A percentile compares a stretch with the other conserved stretches of the same genome.
Conservation (phyloP, 768 basidiomycete species). For the Hericium rajendrae region DNA sequence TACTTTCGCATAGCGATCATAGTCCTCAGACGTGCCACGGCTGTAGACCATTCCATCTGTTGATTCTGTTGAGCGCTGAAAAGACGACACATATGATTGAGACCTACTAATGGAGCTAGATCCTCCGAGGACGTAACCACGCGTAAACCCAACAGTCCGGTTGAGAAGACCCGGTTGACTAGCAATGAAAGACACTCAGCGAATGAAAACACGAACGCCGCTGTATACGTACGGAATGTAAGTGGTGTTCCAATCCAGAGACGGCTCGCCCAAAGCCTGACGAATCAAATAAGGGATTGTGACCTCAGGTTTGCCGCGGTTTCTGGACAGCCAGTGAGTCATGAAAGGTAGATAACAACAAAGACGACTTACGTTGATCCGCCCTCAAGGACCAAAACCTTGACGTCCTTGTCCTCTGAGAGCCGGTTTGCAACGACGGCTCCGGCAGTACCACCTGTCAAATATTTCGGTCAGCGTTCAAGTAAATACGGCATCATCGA, state of each 20-base stretch:
- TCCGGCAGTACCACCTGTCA: constrained; percentile 10
- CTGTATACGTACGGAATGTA: constrained; percentile 2
- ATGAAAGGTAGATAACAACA: neutral
- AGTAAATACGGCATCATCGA: neutral
- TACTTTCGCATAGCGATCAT: constrained; percentile 8
- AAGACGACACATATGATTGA: neutral
- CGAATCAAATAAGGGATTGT: neutral
- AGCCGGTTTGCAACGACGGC: constrained; percentile 15
- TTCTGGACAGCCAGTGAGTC: neutral
- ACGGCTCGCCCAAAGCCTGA: neutral
- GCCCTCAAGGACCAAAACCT: constrained; percentile 14
- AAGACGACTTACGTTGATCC: constrained; percentile 1
- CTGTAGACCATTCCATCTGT: constrained; percentile 14
- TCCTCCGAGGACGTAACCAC: constrained; percentile 8
- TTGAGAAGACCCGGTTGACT: neutral
- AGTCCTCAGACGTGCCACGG: constrained; percentile 14
- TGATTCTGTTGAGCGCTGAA: neutral
- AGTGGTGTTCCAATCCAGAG: constrained; percentile 16
- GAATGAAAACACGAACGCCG: neutral
- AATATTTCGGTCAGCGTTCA: too few species aligned
- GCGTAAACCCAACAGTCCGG: neutral
- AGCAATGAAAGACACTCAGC: neutral
- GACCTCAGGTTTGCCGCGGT: neutral
- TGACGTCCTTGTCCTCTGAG: constrained; percentile 5
- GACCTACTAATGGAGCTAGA: constrained; percentile 11